A percentile compares a stretch with the other conserved stretches of the same genome.
These are phyloP conservation scores for Diophrys sp. DNA, from an alignment of 73 alveolate genomes.

Conservation along the genomic window DNA sequence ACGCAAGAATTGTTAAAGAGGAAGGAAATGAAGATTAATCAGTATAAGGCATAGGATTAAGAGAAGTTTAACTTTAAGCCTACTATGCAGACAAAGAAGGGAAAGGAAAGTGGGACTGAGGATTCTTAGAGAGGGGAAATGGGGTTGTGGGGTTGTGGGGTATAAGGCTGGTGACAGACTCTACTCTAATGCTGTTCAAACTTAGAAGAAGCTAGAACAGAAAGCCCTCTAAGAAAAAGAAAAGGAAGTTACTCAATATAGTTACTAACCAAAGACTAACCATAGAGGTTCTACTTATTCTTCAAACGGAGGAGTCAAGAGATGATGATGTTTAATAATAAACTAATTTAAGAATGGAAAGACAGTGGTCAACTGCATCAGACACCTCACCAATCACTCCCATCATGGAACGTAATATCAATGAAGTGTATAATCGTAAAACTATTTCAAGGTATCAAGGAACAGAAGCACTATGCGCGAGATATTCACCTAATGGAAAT, in stretches of 20 bases:
- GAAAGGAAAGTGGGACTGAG: no score
- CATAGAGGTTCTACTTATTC: background rate
- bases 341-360: background rate
- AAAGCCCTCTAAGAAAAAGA: background rate
- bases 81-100: no score
- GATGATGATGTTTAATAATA: background rate
- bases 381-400: background rate
- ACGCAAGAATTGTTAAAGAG: background rate
- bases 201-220: background rate
- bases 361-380: background rate
- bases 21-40: background rate
- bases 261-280: background rate
- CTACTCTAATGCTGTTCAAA: background rate
- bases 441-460: background rate
- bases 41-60: background rate
- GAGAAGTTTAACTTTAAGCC: background rate
- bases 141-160: no score
- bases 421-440: no score
- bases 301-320: background rate
- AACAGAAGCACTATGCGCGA: background rate
- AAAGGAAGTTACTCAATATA: background rate
- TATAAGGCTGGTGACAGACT: background rate
- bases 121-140: no score
- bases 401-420: background rate
- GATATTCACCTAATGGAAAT: background rate